Conservation (phyloP, 345 rosid species). For the Fremontodendron californicum region DNA sequence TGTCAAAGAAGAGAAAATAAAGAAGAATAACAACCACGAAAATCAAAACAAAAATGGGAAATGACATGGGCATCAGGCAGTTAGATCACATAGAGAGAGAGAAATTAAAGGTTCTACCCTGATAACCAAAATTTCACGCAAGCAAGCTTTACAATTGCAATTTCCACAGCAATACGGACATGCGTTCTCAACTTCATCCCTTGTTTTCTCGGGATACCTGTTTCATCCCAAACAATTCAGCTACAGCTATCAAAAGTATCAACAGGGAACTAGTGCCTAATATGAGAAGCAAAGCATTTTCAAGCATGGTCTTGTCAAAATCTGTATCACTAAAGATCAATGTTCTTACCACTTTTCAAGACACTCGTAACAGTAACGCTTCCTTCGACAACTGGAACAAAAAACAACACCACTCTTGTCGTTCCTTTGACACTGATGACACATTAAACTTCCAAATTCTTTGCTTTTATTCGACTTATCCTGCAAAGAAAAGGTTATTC, state of each 20-base stretch:
- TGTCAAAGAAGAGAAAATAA: constrained; percentile 13
- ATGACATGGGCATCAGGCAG: background rate
- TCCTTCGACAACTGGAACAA: constrained; percentile 42
- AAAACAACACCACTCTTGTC: constrained; percentile 30
- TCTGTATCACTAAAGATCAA: background rate
- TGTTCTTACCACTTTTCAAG: constrained; percentile 42
- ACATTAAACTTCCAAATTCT: constrained; percentile 25
- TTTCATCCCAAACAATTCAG: constrained; percentile 16
- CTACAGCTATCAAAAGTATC: background rate
- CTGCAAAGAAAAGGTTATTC: background rate
- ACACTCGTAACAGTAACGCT: constrained; percentile 52
- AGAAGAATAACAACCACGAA: background rate
- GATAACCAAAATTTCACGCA: constrained; percentile 32
- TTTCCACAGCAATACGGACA: constrained; percentile 50
- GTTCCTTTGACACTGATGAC: constrained; percentile 50
- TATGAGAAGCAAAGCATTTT: background rate
- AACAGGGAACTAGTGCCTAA: background rate
- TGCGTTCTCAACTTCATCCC: constrained; percentile 32
- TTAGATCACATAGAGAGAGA: background rate
- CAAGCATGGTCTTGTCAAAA: constrained; percentile 1
- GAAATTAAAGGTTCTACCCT: constrained; percentile 25
- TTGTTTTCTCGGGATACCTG: constrained; percentile 50
- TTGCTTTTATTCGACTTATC: constrained; percentile 9
- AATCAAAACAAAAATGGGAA: background rate
- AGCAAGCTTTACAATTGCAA: constrained; percentile 55